Conservation (phyloP, 208 protist genomes). For the Crithidia brevicula region DNA sequence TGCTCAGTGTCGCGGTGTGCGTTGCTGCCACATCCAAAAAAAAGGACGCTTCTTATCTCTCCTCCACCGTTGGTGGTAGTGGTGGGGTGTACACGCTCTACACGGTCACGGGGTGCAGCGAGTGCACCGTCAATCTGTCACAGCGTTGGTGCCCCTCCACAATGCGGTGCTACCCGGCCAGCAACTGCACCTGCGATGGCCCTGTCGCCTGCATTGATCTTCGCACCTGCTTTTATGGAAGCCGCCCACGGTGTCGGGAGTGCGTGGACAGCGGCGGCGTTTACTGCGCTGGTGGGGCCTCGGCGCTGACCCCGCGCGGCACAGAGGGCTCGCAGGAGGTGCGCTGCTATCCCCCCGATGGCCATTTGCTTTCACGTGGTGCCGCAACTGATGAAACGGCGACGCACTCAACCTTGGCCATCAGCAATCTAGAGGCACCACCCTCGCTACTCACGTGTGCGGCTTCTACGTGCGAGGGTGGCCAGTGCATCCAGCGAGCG, state of each 20-base stretch:
- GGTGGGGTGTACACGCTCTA: slow-evolving; percentile 9
- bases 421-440: not conserved
- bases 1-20: not conserved
- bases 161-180: slow-evolving; percentile 47
- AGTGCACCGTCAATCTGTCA: slow-evolving; percentile 44
- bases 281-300: slow-evolving; percentile 33
- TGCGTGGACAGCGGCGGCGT: slow-evolving; percentile 52
- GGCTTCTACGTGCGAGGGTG: slow-evolving; percentile 4
- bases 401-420: not conserved
- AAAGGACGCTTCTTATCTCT: not conserved
- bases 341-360: slow-evolving; percentile 42
- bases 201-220: slow-evolving; percentile 34
- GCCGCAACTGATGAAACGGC: not conserved
- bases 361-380: not conserved
- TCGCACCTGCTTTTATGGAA: slow-evolving; percentile 48
- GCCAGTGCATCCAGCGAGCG: not conserved
- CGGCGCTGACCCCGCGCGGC: not conserved
- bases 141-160: slow-evolving; percentile 53
- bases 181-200: slow-evolving; percentile 43
- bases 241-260: slow-evolving; percentile 34
- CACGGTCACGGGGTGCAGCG: slow-evolving; percentile 42
- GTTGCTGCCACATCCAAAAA: slow-evolving; percentile 4
- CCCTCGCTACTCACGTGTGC: not conserved
- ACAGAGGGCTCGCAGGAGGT: not conserved
- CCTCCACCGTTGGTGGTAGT: not conserved